Conservation (phyloP, 345 rosid species). For the Moricandia arvensis region DNA sequence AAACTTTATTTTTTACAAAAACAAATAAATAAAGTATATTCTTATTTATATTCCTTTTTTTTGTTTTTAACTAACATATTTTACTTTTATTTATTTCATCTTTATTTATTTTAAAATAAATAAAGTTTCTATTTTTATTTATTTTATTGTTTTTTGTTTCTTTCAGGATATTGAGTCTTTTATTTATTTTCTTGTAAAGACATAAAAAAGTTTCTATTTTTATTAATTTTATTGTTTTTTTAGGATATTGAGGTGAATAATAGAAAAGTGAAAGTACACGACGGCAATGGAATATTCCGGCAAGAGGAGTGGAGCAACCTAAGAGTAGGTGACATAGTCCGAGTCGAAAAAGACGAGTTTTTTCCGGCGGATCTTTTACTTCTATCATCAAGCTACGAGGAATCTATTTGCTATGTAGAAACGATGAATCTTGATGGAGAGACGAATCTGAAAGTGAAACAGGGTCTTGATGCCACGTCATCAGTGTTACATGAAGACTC, state of each 20-base stretch:
- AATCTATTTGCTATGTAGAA: slow-evolving; percentile 86
- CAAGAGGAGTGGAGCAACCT: slow-evolving; percentile 68
- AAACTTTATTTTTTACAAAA: too few species aligned
- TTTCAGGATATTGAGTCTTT: slow-evolving; percentile 70
- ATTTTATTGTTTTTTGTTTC: not conserved
- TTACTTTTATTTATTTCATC: too few species aligned
- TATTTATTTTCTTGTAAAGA: not conserved
- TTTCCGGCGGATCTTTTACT: slow-evolving; percentile 89
- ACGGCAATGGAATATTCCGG: slow-evolving; percentile 55
- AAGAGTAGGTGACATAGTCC: slow-evolving; percentile 84
- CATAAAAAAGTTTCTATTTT: not conserved
- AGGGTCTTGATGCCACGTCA: slow-evolving; percentile 66
- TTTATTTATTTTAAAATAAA: not conserved
- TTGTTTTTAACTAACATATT: not conserved
- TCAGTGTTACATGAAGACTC: slow-evolving; percentile 59
- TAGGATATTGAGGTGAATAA: slow-evolving; percentile 87
- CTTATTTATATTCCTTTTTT: not conserved
- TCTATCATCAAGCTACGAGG: slow-evolving; percentile 82
- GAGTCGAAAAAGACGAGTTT: slow-evolving; percentile 81
- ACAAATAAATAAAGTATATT: not conserved
- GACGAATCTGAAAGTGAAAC: slow-evolving; percentile 92
- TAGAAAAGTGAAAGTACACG: slow-evolving; percentile 70
- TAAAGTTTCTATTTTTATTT: not conserved
- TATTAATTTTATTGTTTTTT: not conserved
- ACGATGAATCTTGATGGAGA: slow-evolving; percentile 99